Evolutionary conservation across 352 stramenopile species (phyloP).

Genomic region (Phytophthora ohioensis): DNA sequence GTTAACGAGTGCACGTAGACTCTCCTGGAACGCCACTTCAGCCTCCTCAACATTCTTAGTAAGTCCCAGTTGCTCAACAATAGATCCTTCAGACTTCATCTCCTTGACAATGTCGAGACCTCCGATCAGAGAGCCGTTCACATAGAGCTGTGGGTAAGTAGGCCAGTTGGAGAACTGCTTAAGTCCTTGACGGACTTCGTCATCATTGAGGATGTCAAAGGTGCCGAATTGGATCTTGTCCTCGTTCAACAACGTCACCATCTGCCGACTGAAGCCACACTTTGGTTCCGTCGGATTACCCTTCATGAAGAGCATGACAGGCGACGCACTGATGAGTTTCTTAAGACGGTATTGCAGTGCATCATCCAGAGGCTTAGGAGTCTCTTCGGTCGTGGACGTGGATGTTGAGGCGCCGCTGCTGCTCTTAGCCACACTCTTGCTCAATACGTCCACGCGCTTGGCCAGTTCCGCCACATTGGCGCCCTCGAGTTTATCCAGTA

Average conservation of each 20-base stretch:
- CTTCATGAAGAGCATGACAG: slow-evolving; percentile 99
- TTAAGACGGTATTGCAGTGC: slow-evolving; percentile 80
- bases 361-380: slow-evolving; percentile 58
- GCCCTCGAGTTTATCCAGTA: slow-evolving; percentile 87
- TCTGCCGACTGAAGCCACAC: slow-evolving; percentile 96
- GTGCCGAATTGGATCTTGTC: slow-evolving; percentile 94
- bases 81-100: slow-evolving; percentile 90
- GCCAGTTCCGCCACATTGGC: slow-evolving; percentile 86
- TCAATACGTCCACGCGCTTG: slow-evolving; percentile 86
- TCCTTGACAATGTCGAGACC: slow-evolving; percentile 98
- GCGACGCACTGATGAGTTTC: slow-evolving; percentile 84
- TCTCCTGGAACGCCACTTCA: slow-evolving; percentile 85
- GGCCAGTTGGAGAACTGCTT: slow-evolving; percentile 98
- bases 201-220: slow-evolving; percentile 98
- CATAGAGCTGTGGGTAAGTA: slow-evolving; percentile 98
- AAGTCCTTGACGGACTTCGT: slow-evolving; percentile 95
- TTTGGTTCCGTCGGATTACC: slow-evolving; percentile 94
- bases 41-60: slow-evolving; percentile 78
- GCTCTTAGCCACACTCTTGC: slow-evolving; percentile 83
- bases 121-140: slow-evolving; percentile 97
- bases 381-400: slow-evolving; percentile 18
- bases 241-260: slow-evolving; percentile 94
- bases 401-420: slow-evolving; percentile 21
- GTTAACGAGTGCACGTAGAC: slow-evolving; percentile 84
- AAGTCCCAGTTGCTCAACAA: slow-evolving; percentile 82